A percentile compares a stretch with the other conserved stretches of the same genome.
Evolutionary conservation across 2,329 filamentous ascomycete species (phyloP).

Genomic region (Leptographium lundbergii): DNA sequence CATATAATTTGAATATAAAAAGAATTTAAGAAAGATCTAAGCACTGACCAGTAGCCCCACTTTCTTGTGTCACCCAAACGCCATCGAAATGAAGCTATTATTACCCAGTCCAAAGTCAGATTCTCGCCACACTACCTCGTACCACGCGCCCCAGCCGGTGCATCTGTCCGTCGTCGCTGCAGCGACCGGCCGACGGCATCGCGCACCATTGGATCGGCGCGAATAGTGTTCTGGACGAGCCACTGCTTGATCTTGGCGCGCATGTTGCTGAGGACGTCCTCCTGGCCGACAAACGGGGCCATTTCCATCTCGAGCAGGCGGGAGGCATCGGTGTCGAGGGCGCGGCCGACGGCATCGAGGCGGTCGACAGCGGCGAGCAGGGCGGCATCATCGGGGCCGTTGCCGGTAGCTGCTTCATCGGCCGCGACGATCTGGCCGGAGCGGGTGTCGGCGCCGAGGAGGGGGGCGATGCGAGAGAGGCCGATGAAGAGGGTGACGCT

Average conservation of each 20-base stretch:
- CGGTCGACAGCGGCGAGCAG: conserved; percentile 50
- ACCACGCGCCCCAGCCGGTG: conserved; percentile 47
- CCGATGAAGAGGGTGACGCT: conserved; percentile 73
- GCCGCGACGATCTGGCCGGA: conserved; percentile 14
- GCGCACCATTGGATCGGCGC: conserved; percentile 67
- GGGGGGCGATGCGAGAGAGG: conserved; percentile 65
- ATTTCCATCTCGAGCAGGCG: conserved; percentile 66
- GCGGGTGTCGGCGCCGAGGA: conserved; percentile 33
- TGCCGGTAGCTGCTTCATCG: conserved; percentile 10
- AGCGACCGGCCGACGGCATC: conserved; percentile 62
- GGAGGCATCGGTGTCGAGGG: conserved; percentile 55
- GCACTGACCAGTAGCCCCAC: too few species aligned
- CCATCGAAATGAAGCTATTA: not conserved
- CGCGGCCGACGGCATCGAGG: conserved; percentile 45
- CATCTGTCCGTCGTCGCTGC: conserved; percentile 47
- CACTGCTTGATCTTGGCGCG: conserved; percentile 69
- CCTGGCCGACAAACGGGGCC: conserved; percentile 67
- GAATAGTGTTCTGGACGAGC: conserved; percentile 75
- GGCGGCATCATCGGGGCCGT: conserved; percentile 29
- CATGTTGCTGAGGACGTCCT: conserved; percentile 48
- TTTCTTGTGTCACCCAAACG: too few species aligned
- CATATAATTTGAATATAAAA: too few species aligned
- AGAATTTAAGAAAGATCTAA: too few species aligned
- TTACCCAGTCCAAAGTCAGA: not conserved
- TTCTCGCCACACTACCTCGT: conserved; percentile 21